Conservation (phyloP, 768 basidiomycete species). For the Lanmaoa rubissima region DNA sequence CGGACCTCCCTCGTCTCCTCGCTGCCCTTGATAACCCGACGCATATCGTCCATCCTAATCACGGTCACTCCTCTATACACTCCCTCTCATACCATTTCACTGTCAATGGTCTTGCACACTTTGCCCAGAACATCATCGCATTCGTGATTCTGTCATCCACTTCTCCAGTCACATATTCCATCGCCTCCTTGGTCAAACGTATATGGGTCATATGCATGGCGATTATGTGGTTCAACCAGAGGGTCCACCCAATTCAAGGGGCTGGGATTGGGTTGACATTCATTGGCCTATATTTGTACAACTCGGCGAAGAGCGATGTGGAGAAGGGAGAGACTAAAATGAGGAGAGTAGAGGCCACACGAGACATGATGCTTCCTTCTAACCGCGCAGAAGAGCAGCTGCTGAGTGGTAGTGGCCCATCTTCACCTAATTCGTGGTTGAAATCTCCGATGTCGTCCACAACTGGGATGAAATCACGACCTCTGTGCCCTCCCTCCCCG, state of each 20-base stretch:
- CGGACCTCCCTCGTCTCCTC: slow-evolving; percentile 74
- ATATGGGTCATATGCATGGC: slow-evolving; percentile 98
- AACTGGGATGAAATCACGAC: slow-evolving; percentile 26
- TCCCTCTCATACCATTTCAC: slow-evolving; percentile 80
- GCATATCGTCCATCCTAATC: slow-evolving; percentile 45
- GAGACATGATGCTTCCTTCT: slow-evolving; percentile 66
- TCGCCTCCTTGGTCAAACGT: slow-evolving; percentile 96
- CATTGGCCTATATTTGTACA: slow-evolving; percentile 92
- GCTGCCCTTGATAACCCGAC: slow-evolving; percentile 39
- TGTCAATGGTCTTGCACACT: slow-evolving; percentile 95
- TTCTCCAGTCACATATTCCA: slow-evolving; percentile 98
- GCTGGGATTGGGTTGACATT: slow-evolving; percentile 91
- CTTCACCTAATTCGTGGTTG: slow-evolving; percentile 8
- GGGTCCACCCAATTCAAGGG: slow-evolving; percentile 79
- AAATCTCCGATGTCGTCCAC: slow-evolving; percentile 17
- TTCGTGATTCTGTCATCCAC: slow-evolving; percentile 95
- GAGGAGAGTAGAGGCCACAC: slow-evolving; percentile 69
- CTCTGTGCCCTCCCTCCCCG: slow-evolving; percentile 7
- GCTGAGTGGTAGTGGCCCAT: slow-evolving; percentile 40
- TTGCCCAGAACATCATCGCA: slow-evolving; percentile 95
- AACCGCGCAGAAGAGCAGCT: slow-evolving; percentile 60
- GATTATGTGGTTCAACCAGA: slow-evolving; percentile 93
- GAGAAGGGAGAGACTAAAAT: slow-evolving; percentile 90
- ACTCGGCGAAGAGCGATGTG: slow-evolving; percentile 89
- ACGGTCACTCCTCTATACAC: slow-evolving; percentile 50